A percentile compares a stretch with the other conserved stretches of the same genome.
Evolutionary conservation across 2,329 filamentous ascomycete genomes (phyloP).

Genomic region (Cercospora nicotianae): DNA sequence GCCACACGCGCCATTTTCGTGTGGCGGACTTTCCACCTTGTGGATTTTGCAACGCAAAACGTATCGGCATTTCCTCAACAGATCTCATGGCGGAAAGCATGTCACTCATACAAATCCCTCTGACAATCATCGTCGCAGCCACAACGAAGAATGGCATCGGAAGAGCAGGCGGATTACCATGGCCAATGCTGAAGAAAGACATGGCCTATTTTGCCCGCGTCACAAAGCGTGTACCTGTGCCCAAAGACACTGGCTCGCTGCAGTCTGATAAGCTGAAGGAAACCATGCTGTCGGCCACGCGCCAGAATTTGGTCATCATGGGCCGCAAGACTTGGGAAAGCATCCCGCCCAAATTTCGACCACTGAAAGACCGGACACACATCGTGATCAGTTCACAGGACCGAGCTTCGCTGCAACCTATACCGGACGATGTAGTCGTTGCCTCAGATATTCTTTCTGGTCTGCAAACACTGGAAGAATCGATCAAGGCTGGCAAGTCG

Average conservation of each 20-base stretch:
- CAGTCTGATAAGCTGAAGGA: conserved; percentile 30
- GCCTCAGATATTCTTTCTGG: conserved; percentile 42
- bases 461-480: conserved; percentile 37
- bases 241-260: conserved; percentile 40
- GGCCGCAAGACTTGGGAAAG: conserved; percentile 95
- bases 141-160: conserved; percentile 90
- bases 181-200: conserved; percentile 84
- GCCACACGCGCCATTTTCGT: not conserved
- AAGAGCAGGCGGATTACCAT: conserved; percentile 73
- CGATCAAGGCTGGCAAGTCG: conserved; percentile 29
- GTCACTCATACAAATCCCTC: conserved; percentile 37
- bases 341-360: conserved; percentile 75
- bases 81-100: conserved; percentile 31
- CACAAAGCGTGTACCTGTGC: conserved; percentile 68
- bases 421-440: conserved; percentile 55
- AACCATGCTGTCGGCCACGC: conserved; percentile 23
- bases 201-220: conserved; percentile 95
- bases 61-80: not conserved
- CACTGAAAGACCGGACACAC: conserved; percentile 77
- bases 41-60: not conserved
- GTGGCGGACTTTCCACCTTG: not conserved
- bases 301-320: conserved; percentile 77
- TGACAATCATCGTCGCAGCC: conserved; percentile 92
- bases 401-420: conserved; percentile 24
- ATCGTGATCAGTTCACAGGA: conserved; percentile 68